A percentile compares a stretch with the other conserved stretches of the same genome.
Evolutionary conservation across 441 rosid genomes (phyloP).

Genomic region (Pelargonium myrrhifolium): DNA sequence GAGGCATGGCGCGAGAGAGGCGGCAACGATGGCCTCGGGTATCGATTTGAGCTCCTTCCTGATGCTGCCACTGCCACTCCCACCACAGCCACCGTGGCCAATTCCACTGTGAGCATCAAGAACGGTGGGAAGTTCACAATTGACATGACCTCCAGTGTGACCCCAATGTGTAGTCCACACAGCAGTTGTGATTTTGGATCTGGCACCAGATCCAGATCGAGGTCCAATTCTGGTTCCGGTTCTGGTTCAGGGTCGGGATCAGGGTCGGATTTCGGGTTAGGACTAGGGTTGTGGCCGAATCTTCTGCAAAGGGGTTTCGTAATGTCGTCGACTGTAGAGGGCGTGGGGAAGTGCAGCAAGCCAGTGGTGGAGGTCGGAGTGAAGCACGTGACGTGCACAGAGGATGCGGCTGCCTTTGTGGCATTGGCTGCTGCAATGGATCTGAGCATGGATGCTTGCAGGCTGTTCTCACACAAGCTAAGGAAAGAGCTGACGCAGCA

Average conservation of each 20-base stretch:
- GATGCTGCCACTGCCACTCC: constrained; percentile 63
- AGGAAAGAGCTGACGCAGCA: constrained; percentile 69
- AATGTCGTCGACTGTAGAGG: constrained; percentile 78
- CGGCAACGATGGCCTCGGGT: constrained; percentile 58
- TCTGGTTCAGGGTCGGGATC: constrained; percentile 77
- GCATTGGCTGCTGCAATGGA: constrained; percentile 87
- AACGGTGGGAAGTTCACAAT: constrained; percentile 72
- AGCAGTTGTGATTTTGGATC: constrained; percentile 66
- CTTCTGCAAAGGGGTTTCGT: constrained; percentile 61
- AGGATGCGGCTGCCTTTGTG: constrained; percentile 90
- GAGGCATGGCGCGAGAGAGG: constrained; percentile 94
- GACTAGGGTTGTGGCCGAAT: constrained; percentile 59
- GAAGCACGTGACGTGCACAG: constrained; percentile 86
- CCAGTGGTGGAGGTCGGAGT: constrained; percentile 79
- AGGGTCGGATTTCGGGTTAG: constrained; percentile 26
- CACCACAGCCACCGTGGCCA: constrained; percentile 32
- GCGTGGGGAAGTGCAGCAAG: constrained; percentile 41
- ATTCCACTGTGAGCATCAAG: constrained; percentile 49
- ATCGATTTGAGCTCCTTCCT: constrained; percentile 65
- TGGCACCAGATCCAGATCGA: constrained; percentile 37
- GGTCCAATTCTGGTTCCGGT: constrained; percentile 31
- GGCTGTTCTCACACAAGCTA: constrained; percentile 60
- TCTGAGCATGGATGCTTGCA: constrained; percentile 86
- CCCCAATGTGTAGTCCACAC: constrained; percentile 66
- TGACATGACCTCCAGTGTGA: constrained; percentile 51